phyloP scores from a whole-genome alignment of 169 alveolate genomes.

The Plasmodium gaboni region DNA sequence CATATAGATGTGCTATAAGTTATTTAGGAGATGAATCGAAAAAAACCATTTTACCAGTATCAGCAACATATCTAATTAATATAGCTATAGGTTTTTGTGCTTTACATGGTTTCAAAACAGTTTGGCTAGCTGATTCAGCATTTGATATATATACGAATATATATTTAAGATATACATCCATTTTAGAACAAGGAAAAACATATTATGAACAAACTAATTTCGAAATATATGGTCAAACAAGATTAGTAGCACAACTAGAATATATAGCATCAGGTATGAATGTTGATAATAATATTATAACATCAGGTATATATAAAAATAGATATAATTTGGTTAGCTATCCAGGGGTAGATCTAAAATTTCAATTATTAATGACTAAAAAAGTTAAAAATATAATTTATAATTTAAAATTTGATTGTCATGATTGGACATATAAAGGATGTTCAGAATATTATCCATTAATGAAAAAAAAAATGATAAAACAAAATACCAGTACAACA shows the following conservation, averaged over 20 bases:
- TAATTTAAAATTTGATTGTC: conserved; percentile 80
- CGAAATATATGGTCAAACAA: conserved; percentile 78
- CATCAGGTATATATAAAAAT: conserved; percentile 52
- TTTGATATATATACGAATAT: conserved; percentile 79
- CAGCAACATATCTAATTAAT: conserved; percentile 73
- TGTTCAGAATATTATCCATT: conserved; percentile 79
- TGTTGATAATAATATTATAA: conserved; percentile 45
- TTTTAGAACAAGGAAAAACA: conserved; percentile 77
- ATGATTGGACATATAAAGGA: conserved; percentile 56
- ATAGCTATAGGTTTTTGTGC: conserved; percentile 80
- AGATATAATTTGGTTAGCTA: conserved; percentile 51
- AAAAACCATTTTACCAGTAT: conserved; percentile 69
- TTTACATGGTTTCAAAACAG: conserved; percentile 77
- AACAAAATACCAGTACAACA: not conserved
- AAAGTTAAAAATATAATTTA: conserved; percentile 52
- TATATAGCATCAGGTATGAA: conserved; percentile 78
- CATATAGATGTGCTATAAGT: conserved; percentile 82
- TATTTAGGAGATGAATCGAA: conserved; percentile 78
- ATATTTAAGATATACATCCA: conserved; percentile 77
- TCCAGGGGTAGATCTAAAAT: conserved; percentile 58
- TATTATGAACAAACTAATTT: conserved; percentile 79
- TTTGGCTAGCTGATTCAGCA: conserved; percentile 83
- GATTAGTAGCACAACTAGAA: conserved; percentile 75
- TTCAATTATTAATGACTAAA: conserved; percentile 62
- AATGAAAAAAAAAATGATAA: conserved; percentile 61